These are phyloP conservation scores for Sporothrix inflata DNA, from an alignment of 2,329 filamentous ascomycete species.

Conservation along the genomic window DNA sequence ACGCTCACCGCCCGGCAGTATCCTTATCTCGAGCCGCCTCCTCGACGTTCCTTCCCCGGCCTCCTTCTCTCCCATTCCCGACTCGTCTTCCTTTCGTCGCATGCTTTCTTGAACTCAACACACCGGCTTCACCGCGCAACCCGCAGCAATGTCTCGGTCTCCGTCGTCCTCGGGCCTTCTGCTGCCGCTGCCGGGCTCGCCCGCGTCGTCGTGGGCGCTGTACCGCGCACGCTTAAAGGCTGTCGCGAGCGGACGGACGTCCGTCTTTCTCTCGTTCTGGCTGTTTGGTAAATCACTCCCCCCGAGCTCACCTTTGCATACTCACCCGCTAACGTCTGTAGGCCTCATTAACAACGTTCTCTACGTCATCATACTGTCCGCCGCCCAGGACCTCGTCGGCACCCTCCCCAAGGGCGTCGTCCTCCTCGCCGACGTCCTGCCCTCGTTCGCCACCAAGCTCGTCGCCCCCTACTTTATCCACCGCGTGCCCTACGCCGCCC, in stretches of 20 bases:
- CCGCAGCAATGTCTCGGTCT: slow-evolving; percentile 42
- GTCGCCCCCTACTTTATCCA: slow-evolving; percentile 94
- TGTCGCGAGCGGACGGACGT: slow-evolving; percentile 65
- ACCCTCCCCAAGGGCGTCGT: slow-evolving; percentile 87
- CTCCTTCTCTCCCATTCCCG: not conserved
- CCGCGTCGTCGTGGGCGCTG: slow-evolving; percentile 71
- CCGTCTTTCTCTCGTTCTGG: slow-evolving; percentile 85
- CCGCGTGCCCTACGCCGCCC: slow-evolving; percentile 74
- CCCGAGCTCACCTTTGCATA: not conserved
- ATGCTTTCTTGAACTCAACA: not conserved
- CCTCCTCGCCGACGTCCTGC: slow-evolving; percentile 88
- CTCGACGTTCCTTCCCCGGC: not conserved
- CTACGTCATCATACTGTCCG: slow-evolving; percentile 94
- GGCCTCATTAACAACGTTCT: slow-evolving; percentile 96
- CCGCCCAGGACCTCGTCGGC: slow-evolving; percentile 92
- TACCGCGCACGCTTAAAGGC: slow-evolving; percentile 68
- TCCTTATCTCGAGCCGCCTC: slow-evolving; percentile 28
- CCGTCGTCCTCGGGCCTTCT: slow-evolving; percentile 49
- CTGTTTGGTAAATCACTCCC: slow-evolving; percentile 76
- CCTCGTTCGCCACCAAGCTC: slow-evolving; percentile 86
- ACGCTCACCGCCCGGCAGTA: slow-evolving; percentile 31
- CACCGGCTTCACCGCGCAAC: too few species aligned
- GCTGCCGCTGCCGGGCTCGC: slow-evolving; percentile 61
- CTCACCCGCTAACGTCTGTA: slow-evolving; percentile 42
- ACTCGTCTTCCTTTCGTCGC: not conserved